Evolutionary conservation across 2,329 filamentous ascomycete species (phyloP).

Genomic region (Rhytidhysteron rufulum): DNA sequence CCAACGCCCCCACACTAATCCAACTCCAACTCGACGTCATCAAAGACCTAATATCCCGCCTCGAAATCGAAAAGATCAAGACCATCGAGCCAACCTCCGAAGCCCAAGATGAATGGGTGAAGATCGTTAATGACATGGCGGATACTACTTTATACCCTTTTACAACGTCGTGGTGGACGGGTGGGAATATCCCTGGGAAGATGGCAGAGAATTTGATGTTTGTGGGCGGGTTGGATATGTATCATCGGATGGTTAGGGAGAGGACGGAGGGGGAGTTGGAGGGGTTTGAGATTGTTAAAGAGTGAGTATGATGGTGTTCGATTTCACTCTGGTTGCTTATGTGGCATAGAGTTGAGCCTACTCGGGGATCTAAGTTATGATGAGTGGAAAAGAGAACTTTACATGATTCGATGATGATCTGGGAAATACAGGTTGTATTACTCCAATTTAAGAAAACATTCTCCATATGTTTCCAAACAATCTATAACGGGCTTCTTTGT

Average conservation of each 20-base stretch:
- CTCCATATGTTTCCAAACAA: no score
- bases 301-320: not conserved
- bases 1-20: constrained; percentile 41
- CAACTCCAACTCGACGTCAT: constrained; percentile 38
- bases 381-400: no score
- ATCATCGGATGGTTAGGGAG: constrained; percentile 16
- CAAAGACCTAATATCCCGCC: constrained; percentile 30
- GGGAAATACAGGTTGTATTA: no score
- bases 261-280: constrained; percentile 16
- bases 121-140: constrained; percentile 29
- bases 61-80: constrained; percentile 23
- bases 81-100: constrained; percentile 34
- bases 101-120: constrained; percentile 38
- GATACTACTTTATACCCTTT: constrained; percentile 34
- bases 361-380: no score
- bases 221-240: constrained; percentile 27
- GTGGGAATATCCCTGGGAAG: constrained; percentile 40
- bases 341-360: no score
- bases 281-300: constrained; percentile 21
- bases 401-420: no score
- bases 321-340: no score
- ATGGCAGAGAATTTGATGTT: constrained; percentile 38
- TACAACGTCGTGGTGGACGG: constrained; percentile 40
- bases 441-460: no score
- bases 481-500: no score